phyloP scores from a whole-genome alignment of 2,329 filamentous ascomycete genomes.

The Rhinocladiella similis region DNA sequence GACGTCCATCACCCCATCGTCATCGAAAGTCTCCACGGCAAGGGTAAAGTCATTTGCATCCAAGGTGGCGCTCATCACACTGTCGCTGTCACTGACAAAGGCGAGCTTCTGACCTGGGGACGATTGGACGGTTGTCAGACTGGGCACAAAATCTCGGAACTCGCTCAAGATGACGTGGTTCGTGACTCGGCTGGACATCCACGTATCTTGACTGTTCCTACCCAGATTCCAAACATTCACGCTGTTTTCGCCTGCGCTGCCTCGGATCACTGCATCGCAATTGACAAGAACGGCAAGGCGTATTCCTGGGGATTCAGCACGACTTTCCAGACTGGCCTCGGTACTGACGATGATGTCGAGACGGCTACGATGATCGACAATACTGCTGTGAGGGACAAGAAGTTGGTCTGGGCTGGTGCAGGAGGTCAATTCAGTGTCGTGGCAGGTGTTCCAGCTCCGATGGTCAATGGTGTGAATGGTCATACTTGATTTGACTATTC shows the following conservation, averaged over 20 bases:
- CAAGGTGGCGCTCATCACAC: conserved; percentile 77
- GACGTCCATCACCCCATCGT: conserved; percentile 71
- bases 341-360: conserved; percentile 75
- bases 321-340: conserved; percentile 78
- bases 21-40: conserved; percentile 63
- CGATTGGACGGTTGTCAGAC: conserved; percentile 60
- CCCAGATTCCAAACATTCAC: conserved; percentile 59
- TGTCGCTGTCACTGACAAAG: conserved; percentile 54
- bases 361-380: conserved; percentile 81
- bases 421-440: conserved; percentile 71
- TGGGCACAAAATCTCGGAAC: conserved; percentile 59
- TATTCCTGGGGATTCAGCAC: conserved; percentile 80
- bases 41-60: conserved; percentile 61
- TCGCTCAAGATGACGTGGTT: conserved; percentile 61
- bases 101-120: conserved; percentile 61
- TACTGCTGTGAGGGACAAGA: conserved; percentile 72
- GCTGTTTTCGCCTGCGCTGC: conserved; percentile 62
- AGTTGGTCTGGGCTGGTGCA: conserved; percentile 76
- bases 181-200: conserved; percentile 61
- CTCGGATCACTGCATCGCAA: conserved; percentile 71
- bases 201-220: conserved; percentile 71
- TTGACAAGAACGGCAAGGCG: conserved; percentile 68
- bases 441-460: conserved; percentile 31
- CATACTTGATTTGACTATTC: conserved; percentile 14
- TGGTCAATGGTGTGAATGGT: conserved; percentile 29